Evolutionary conservation across 495 filamentous ascomycete genomes (phyloP).

Genomic region (Hypoxylon crocopeplum): DNA sequence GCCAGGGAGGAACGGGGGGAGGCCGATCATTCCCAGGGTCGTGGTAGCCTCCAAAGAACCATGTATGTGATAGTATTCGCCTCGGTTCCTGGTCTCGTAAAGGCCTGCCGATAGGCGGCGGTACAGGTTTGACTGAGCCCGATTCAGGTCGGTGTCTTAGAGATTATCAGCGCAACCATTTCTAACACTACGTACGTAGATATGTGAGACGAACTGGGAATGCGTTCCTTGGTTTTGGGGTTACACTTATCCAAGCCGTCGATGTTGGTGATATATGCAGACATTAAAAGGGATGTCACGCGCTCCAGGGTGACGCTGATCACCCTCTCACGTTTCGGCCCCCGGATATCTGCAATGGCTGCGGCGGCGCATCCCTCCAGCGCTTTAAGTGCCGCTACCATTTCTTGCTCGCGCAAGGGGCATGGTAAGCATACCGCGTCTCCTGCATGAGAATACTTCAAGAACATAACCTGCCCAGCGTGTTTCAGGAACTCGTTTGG

Average conservation of each 20-base stretch:
- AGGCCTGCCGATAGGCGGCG: slow-evolving; percentile 77
- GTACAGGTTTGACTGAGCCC: slow-evolving; percentile 73
- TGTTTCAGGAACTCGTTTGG: slow-evolving; percentile 42
- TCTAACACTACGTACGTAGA: background rate
- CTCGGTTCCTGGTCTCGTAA: slow-evolving; percentile 70
- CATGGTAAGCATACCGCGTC: slow-evolving; percentile 60
- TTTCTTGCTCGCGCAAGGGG: slow-evolving; percentile 75
- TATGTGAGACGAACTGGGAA: slow-evolving; percentile 62
- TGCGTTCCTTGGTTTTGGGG: slow-evolving; percentile 62
- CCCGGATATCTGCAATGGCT: slow-evolving; percentile 65
- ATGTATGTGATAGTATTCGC: slow-evolving; percentile 79
- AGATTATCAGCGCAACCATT: slow-evolving; percentile 29
- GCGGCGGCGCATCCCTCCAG: slow-evolving; percentile 72
- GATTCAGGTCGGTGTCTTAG: slow-evolving; percentile 72
- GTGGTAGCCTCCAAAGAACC: slow-evolving; percentile 74
- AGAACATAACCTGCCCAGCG: slow-evolving; percentile 39
- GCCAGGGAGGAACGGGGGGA: slow-evolving; percentile 67
- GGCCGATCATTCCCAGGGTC: slow-evolving; percentile 74
- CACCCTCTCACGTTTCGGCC: slow-evolving; percentile 39
- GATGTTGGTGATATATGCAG: slow-evolving; percentile 74
- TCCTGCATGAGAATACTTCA: slow-evolving; percentile 36
- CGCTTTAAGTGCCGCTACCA: slow-evolving; percentile 70
- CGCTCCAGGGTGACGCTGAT: slow-evolving; percentile 69
- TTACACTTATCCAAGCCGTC: slow-evolving; percentile 72
- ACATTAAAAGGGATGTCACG: slow-evolving; percentile 71